Conservation (phyloP, 345 rosid genomes). For the Hibiscus trionum region DNA sequence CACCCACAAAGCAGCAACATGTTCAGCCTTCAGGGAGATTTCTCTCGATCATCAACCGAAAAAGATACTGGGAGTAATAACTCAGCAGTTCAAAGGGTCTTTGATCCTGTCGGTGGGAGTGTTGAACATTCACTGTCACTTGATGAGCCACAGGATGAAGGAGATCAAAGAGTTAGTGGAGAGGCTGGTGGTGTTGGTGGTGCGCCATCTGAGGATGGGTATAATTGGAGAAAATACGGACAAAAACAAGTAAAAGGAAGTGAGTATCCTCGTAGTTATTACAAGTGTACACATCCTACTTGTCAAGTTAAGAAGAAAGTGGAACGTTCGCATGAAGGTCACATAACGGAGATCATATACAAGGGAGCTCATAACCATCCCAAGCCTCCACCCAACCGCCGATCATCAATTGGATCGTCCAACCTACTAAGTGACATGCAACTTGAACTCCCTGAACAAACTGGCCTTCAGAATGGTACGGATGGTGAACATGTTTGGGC, state of each 20-base stretch:
- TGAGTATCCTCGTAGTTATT: conserved; percentile 92
- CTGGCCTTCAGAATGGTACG: conserved; percentile 28
- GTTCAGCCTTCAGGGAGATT: conserved; percentile 32
- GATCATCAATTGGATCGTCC: conserved; percentile 50
- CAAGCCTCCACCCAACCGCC: conserved; percentile 61
- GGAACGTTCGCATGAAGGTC: conserved; percentile 91
- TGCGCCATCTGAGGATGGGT: conserved; percentile 81
- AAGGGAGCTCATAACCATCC: conserved; percentile 86
- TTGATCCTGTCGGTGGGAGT: conserved; percentile 32
- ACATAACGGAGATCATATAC: conserved; percentile 93
- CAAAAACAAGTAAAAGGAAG: conserved; percentile 96
- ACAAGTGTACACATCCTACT: conserved; percentile 81
- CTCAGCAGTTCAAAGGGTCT: conserved; percentile 26
- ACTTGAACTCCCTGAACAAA: conserved; percentile 47
- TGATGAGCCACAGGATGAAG: conserved; percentile 59
- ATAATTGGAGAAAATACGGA: conserved; percentile 95
- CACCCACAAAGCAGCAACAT: conserved; percentile 33
- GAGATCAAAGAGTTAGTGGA: conserved; percentile 50
- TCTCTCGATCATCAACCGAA: conserved; percentile 31
- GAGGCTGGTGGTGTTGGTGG: conserved; percentile 31
- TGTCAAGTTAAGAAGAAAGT: conserved; percentile 94
- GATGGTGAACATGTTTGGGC: conserved; percentile 49
- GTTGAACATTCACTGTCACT: conserved; percentile 48
- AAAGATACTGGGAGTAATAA: conserved; percentile 28
- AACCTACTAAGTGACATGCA: conserved; percentile 40